Base-by-base conservation (phyloP, 1,284 basidiomycete genomes). In the Violaceomyces palustris region DNA sequence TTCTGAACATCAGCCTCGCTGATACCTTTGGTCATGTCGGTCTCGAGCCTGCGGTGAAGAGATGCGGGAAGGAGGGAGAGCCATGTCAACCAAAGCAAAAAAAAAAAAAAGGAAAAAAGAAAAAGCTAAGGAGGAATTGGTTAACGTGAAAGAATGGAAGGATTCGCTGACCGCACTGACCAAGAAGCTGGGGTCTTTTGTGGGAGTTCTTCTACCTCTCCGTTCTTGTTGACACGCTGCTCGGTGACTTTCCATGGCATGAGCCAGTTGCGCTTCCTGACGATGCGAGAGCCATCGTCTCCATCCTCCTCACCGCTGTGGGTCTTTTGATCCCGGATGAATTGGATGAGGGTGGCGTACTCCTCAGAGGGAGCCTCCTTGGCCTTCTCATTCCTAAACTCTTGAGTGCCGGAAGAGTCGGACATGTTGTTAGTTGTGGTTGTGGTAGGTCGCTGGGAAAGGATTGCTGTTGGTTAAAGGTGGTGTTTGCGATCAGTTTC, bases 1-100 rank as follows among this genome's bases (percentile, higher is more conserved):
- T 67, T 60, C 23, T 67, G 52, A 30, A 77, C 69, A 28, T 80
- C 79, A 23, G 58, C 41, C 31, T 77, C 74, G 28, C 67, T 62
- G 40, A 80, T 50, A 54, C 79, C 79, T 48, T 75, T 69, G 26
- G 53, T 50, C 57, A 77, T 69, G 52, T 79, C 76, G 12, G 79
- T 80, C 49, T 79, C 72, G 43, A 80, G 75, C 78, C 77, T 57
- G 39, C 3, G 18, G 15, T 10, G 2, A 28, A 27, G 36, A 26
- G 6, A 12, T 15, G 3, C 18, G 36, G 12, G 23, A 19, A 26
- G 14, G 18, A 12, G n/a, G 21, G 23, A n/a, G 30, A n/a, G n/a
- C n/a, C n/a, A n/a, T n/a, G n/a, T n/a, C n/a, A 35, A 22, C 34
- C 7, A 33, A 6, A 33, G 18, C 14, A 17, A 17, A 9, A 25